Base-by-base conservation (phyloP, 169 alveolate genomes). In the Plasmodium knowlesi region DNA sequence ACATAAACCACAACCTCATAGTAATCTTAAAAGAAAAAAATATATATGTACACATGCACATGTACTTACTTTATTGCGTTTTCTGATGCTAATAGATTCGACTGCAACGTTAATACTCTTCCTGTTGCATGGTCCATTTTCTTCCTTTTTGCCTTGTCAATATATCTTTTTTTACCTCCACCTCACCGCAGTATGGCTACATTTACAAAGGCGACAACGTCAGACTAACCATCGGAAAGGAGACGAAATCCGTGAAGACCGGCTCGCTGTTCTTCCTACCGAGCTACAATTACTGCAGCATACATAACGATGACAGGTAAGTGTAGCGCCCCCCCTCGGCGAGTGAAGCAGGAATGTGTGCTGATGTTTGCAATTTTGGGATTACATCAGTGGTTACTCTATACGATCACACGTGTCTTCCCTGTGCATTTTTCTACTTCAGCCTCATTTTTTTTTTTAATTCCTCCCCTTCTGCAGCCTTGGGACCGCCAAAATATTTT, bases 131-230 rank as follows among this genome's bases (percentile, higher is more conserved):
- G 10, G 19, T 8, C n/a, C 14, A 0, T 2, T 67, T 22, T 0
- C 76, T 9, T 32, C 16, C 10, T 5, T 61, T 61, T n/a, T 39
- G 46, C 32, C 74, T 12, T 61, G n/a, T 0, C 37, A 4, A 72
- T 25, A 5, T 12, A 32, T 43, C 5, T 25, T 25, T 37, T 25
- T 37, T 53, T 82, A 3, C 43, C 53, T 54, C 41, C 3, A 10
- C 71, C 22, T 16, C 32, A 14, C n/a, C 10, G 37, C 67, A 86
- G 93, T 86, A 86, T 74, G 93, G 93, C 4, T 86, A 86, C 79
- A 86, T 86, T 53, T 86, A 86, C 73, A 86, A 86, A 54, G 93
- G 93, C n/a, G 93, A 86, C 74, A 86, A 86, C n/a, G 93, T 86
- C 37, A 86, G 93, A 19, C 73, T 86, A 16, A 86, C 88, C 43